These are phyloP conservation scores for Botryotinia calthae DNA, from an alignment of 2,329 filamentous ascomycete species.

Conservation along the genomic window DNA sequence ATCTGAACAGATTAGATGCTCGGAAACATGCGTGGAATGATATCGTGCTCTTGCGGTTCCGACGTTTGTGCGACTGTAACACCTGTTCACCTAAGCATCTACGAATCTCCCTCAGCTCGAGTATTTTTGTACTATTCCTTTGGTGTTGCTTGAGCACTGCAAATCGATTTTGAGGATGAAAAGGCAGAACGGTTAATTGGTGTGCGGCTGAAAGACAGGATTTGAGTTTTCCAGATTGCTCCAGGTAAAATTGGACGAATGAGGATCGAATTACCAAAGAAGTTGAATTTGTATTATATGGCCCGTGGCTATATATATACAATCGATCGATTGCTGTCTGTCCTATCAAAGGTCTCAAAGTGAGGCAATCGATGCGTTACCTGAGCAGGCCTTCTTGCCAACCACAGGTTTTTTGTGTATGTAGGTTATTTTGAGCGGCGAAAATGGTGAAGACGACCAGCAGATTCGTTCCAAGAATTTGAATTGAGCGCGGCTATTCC, in stretches of 20 bases:
- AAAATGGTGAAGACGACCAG: neutral
- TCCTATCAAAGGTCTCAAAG: constrained; percentile 13
- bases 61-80: constrained; percentile 38
- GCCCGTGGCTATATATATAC: constrained; percentile 16
- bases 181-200: constrained; percentile 7
- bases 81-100: constrained; percentile 37
- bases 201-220: constrained; percentile 16
- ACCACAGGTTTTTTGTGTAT: neutral
- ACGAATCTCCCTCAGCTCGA: constrained; percentile 35
- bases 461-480: neutral
- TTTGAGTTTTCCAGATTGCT: neutral
- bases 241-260: neutral
- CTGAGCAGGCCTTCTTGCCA: neutral
- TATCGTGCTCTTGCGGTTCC: constrained; percentile 39
- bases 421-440: neutral
- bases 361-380: constrained; percentile 19
- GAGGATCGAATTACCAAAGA: constrained; percentile 6
- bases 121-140: neutral
- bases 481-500: constrained; percentile 7
- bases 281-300: constrained; percentile 1
- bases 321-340: constrained; percentile 13
- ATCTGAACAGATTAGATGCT: constrained; percentile 27
- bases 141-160: constrained; percentile 14
- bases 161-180: neutral
- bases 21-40: constrained; percentile 38